These are phyloP conservation scores for Xenosphaeropsis pyriputrescens DNA, from an alignment of 2,329 filamentous ascomycete species.

Conservation along the genomic window DNA sequence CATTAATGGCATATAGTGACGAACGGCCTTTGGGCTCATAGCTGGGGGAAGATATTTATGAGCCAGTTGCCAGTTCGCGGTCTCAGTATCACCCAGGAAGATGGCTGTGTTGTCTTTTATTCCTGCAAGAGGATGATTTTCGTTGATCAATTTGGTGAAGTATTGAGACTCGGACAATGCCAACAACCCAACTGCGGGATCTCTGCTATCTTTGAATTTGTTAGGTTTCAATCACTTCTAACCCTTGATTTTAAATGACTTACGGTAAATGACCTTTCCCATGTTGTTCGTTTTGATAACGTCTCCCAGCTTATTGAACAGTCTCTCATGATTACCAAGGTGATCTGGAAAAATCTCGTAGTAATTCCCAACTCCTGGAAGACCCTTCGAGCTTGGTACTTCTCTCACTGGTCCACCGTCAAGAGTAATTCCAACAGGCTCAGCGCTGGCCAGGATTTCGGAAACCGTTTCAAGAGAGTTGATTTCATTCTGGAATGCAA, in stretches of 20 bases:
- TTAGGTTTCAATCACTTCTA: too few species aligned
- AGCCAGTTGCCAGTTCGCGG: conserved; percentile 4
- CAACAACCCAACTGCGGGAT: conserved; percentile 18
- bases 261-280: conserved; percentile 16
- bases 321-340: conserved; percentile 21
- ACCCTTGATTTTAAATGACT: too few species aligned
- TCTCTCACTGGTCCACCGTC: conserved; percentile 2
- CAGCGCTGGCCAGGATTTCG: not conserved
- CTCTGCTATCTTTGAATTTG: too few species aligned
- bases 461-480: not conserved
- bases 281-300: conserved; percentile 20
- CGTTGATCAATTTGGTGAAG: conserved; percentile 21
- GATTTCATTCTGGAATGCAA: conserved; percentile 2
- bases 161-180: conserved; percentile 19
- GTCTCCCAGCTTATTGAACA: conserved; percentile 20
- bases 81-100: conserved; percentile 9
- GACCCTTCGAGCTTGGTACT: conserved; percentile 12
- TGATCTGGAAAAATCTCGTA: conserved; percentile 22
- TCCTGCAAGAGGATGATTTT: conserved; percentile 8
- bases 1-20: conserved; percentile 13
- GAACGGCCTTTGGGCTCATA: conserved; percentile 20
- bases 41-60: conserved; percentile 10
- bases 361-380: conserved; percentile 20
- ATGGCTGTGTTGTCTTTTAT: conserved; percentile 6
- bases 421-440: conserved; percentile 3